Base-by-base conservation (phyloP, 2,329 filamentous ascomycete genomes). In the Dactylellina leptospora region DNA sequence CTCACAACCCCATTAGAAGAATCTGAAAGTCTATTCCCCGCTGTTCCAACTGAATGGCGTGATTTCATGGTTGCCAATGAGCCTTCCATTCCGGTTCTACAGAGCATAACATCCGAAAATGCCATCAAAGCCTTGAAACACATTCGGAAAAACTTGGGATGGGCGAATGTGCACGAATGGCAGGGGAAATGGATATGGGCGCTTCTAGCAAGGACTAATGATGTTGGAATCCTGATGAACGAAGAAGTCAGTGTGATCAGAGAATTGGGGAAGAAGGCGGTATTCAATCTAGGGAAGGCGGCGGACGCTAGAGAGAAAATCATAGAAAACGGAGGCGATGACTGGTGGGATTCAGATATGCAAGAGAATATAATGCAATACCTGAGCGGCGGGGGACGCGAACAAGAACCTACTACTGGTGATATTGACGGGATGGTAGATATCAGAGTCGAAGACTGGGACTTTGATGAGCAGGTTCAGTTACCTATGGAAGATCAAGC, bases 111-210 rank as follows among this genome's bases (percentile, higher is more conserved):
- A 0, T 61, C 66, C 3, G 66, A 71, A 22, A 58, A n/a, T 16
- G 58, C 66, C 5, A 71, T 71, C 51, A 71, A 71, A 23, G 66
- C 66, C 8, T 38, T 71, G 23, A 71, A 71, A 27, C 66, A 71
- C 16, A 50, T 71, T 38, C 66, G 66, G 2, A 71, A 71, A 22
- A 63, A 71, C 18, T 25, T 71, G 25, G 66, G 66, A 9, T 71
- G 66, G 66, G 50, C 36, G 13, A 71, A 71, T 38, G 66, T 71
- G 16, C 22, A 63, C 18, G 66, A 71, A 13, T 71, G 66, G 66
- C 66, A 71, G n/a, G 72, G 66, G n/a, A 70, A 74, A 50, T 77
- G 75, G 75, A 66, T 76, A 9, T 77, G 76, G 75, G 74, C 66
- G n/a, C 42, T 76, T 38, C 54, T 77, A 11, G 63, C 76, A 10